A percentile compares a stretch with the other conserved stretches of the same genome.
Conservation (phyloP, 257 asterid species). For the Anisodus acutangulus region DNA sequence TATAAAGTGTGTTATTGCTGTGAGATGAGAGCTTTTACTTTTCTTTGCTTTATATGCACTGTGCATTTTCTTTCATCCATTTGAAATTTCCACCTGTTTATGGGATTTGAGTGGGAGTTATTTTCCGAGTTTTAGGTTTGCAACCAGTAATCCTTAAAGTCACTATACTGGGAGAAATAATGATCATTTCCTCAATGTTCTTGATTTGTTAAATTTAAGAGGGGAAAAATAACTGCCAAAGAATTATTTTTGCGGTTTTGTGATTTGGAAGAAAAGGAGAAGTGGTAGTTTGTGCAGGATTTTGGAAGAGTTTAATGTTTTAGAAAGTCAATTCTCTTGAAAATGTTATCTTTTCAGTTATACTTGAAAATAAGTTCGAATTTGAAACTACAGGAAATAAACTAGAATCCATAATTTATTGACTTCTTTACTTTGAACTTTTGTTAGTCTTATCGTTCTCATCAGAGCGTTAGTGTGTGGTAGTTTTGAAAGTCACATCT, state of each 20-base stretch:
- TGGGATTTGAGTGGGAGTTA: background rate
- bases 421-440: background rate
- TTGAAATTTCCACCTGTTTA: background rate
- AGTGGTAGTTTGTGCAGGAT: background rate
- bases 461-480: background rate
- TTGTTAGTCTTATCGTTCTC: background rate
- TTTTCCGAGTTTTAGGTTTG: background rate
- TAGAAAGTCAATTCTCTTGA: background rate
- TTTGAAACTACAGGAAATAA: background rate
- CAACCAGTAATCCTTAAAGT: background rate
- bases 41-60: background rate
- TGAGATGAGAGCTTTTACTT: background rate
- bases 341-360: background rate
- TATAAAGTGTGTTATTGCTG: background rate
- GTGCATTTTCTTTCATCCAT: background rate
- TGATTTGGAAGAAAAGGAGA: background rate
- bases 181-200: background rate
- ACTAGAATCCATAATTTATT: background rate
- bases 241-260: background rate
- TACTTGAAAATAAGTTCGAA: background rate
- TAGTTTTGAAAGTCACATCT: background rate
- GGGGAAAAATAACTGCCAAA: background rate
- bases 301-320: background rate
- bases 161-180: background rate
- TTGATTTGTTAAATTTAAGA: background rate